These are phyloP conservation scores for Leishmania aethiopica DNA, from an alignment of 208 protist species.

Conservation along the genomic window DNA sequence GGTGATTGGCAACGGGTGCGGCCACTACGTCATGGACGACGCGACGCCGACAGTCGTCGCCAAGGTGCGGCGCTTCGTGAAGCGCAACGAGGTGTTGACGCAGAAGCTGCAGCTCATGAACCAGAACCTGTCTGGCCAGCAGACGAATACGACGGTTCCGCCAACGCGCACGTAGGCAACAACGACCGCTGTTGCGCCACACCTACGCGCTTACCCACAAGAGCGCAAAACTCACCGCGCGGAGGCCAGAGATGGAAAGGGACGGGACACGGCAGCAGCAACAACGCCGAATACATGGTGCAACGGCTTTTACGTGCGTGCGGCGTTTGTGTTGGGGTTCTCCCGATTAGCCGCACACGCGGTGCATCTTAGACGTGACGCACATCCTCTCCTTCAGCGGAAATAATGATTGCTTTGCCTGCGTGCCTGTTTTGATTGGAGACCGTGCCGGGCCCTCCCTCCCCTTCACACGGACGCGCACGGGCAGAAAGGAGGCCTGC, in stretches of 20 bases:
- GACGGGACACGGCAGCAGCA: neutral
- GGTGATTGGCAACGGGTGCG: constrained; percentile 79
- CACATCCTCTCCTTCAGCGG: neutral
- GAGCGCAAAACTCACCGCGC: neutral
- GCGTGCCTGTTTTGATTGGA: neutral
- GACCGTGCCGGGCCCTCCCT: neutral
- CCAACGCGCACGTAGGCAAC: constrained; percentile 19
- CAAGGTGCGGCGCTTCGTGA: constrained; percentile 71
- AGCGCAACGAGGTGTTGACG: constrained; percentile 47
- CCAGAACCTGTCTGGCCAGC: constrained; percentile 20
- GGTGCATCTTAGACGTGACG: neutral
- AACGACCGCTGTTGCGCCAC: neutral
- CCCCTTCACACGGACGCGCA: neutral
- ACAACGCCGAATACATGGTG: neutral
- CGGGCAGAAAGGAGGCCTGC: neutral
- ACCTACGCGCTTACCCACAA: no score
- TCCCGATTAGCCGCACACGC: neutral
- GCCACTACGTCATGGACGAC: constrained; percentile 94
- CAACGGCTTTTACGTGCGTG: neutral
- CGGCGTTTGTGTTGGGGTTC: neutral
- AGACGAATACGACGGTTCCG: constrained; percentile 41
- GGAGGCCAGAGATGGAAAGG: neutral
- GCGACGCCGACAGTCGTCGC: constrained; percentile 51
- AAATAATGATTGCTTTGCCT: neutral
- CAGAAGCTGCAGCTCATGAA: constrained; percentile 50